Percentiles rank a stretch among this genome's conserved stretches.
These are phyloP conservation scores for Agapanthus africanus DNA, from an alignment of 106 monocot genomes.

Conservation along the genomic window DNA sequence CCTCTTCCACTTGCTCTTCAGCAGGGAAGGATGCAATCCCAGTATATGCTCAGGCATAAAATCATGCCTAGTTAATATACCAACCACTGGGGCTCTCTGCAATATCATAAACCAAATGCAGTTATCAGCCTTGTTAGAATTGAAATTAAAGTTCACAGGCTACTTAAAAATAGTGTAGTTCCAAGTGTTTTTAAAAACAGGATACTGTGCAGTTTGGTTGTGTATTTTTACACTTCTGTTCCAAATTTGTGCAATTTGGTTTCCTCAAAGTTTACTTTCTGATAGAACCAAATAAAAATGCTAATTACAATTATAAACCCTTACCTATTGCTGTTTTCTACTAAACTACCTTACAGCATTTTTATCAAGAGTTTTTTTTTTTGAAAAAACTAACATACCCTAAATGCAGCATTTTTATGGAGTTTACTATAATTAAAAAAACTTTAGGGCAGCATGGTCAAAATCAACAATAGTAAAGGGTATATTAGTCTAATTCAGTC, in stretches of 20 bases:
- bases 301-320: no score
- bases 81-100: constrained; percentile 49
- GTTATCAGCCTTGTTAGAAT: background rate
- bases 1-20: constrained; percentile 27
- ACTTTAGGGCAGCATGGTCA: no score
- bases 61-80: constrained; percentile 55
- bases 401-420: no score
- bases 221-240: background rate
- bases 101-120: constrained; percentile 1
- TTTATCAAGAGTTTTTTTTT: no score
- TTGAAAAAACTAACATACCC: no score
- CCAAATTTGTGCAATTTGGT: background rate
- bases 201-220: background rate
- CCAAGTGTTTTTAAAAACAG: constrained; percentile 1
- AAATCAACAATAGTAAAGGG: no score
- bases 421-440: no score
- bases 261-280: background rate
- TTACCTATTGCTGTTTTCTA: no score
- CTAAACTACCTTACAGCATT: no score
- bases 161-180: background rate
- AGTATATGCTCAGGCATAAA: constrained; percentile 58
- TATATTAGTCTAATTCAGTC: no score
- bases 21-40: constrained; percentile 31
- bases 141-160: background rate
- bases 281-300: background rate